phyloP scores from a whole-genome alignment of 129 eudicot species.

The Ambrosia artemisiifolia region DNA sequence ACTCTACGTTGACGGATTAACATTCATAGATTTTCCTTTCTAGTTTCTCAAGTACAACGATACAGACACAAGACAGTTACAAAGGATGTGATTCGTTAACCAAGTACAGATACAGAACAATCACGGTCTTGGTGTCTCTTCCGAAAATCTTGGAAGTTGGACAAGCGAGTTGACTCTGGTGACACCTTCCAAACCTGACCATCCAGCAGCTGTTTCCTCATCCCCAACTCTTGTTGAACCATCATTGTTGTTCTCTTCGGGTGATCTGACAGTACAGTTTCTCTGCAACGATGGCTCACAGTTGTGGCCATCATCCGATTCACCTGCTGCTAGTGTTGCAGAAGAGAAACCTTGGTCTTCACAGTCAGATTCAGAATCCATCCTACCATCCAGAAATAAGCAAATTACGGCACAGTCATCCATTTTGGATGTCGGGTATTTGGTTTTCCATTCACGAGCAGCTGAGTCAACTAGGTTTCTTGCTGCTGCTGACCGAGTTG shows the following conservation, averaged over 20 bases:
- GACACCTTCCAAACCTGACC: constrained; percentile 97
- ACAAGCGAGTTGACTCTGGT: constrained; percentile 91
- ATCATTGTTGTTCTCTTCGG: constrained; percentile 47
- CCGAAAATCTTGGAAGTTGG: constrained; percentile 96
- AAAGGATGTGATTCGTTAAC: constrained; percentile 3
- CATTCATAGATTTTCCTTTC: not conserved
- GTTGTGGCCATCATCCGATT: constrained; percentile 80
- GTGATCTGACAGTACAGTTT: constrained; percentile 68
- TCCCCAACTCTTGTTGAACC: constrained; percentile 23
- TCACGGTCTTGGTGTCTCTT: constrained; percentile 49
- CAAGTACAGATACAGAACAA: constrained; percentile 7
- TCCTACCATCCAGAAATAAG: constrained; percentile 74
- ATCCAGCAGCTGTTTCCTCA: constrained; percentile 43
- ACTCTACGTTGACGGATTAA: too few relatives aligned
- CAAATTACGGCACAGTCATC: constrained; percentile 97
- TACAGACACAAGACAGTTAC: constrained; percentile 11
- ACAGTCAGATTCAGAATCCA: constrained; percentile 80
- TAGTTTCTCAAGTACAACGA: not conserved
- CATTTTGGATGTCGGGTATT: constrained; percentile 92
- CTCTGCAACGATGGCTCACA: constrained; percentile 73
- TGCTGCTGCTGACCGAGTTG: constrained; percentile 87
- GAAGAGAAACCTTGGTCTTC: constrained; percentile 81
- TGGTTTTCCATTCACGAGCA: constrained; percentile 87
- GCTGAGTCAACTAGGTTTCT: constrained; percentile 77
- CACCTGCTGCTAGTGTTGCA: constrained; percentile 61